phyloP scores from a whole-genome alignment of 2,329 filamentous ascomycete genomes.

The Plenodomus biglobosus region DNA sequence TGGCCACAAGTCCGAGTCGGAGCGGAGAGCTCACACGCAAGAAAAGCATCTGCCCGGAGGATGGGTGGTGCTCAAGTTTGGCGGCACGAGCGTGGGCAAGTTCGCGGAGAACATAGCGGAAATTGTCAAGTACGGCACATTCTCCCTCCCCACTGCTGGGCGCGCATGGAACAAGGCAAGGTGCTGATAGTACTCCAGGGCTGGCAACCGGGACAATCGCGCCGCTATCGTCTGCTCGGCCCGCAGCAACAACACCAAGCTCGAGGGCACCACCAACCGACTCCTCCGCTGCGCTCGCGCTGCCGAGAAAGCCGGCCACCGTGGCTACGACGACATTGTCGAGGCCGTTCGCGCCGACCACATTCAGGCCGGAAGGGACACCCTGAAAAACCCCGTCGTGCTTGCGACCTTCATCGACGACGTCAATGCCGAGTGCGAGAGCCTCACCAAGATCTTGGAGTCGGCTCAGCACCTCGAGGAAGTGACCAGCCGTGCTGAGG shows the following conservation, averaged over 20 bases:
- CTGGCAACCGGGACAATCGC: conserved; percentile 64
- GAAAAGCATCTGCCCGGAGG: conserved; percentile 55
- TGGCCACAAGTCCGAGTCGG: conserved; percentile 37
- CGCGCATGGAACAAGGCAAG: not conserved
- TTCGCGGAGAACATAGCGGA: conserved; percentile 67
- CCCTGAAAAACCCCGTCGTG: conserved; percentile 44
- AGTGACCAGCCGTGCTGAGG: conserved; percentile 54
- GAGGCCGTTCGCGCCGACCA: conserved; percentile 83
- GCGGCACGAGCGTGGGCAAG: conserved; percentile 93
- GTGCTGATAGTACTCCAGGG: conserved; percentile 48
- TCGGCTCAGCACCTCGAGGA: conserved; percentile 61
- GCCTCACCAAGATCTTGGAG: conserved; percentile 73
- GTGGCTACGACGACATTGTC: conserved; percentile 71
- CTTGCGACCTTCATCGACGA: conserved; percentile 61
- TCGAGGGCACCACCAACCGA: conserved; percentile 87
- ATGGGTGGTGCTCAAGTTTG: conserved; percentile 94
- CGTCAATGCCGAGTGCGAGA: conserved; percentile 77
- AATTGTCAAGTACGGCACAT: conserved; percentile 58
- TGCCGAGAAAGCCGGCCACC: conserved; percentile 46
- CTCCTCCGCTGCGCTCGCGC: conserved; percentile 53
- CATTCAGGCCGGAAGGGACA: conserved; percentile 65
- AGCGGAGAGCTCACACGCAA: conserved; percentile 46
- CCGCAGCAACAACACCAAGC: conserved; percentile 89
- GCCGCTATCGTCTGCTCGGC: conserved; percentile 96
- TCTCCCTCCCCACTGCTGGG: not conserved